Conservation (phyloP, 805 yeast species). For the Sugiyamaella smithiae region DNA sequence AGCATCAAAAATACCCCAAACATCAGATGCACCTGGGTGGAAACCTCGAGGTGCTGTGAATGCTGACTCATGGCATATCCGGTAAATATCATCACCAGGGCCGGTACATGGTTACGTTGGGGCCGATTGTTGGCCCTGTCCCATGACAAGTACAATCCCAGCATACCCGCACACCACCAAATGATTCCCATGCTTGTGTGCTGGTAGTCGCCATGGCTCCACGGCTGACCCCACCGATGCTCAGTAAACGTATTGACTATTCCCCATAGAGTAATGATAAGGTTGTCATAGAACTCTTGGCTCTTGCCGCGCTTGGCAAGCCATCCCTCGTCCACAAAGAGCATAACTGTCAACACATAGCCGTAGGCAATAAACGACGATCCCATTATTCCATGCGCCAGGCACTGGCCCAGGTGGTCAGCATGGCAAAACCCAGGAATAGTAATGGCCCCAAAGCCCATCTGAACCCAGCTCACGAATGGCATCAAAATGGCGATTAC, state of each 20-base stretch:
- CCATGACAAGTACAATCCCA: slow-evolving; percentile 76
- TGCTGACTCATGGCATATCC: slow-evolving; percentile 96
- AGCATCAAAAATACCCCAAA: slow-evolving; percentile 78
- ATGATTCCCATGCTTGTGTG: slow-evolving; percentile 95
- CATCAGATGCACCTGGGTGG: slow-evolving; percentile 83
- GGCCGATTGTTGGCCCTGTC: slow-evolving; percentile 44
- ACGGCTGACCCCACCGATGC: slow-evolving; percentile 92
- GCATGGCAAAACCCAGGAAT: slow-evolving; percentile 81
- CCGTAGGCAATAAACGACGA: slow-evolving; percentile 82
- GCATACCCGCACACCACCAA: slow-evolving; percentile 93
- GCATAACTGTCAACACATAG: slow-evolving; percentile 59
- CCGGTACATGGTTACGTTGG: slow-evolving; percentile 74
- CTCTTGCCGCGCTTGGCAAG: slow-evolving; percentile 46
- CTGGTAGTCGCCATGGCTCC: slow-evolving; percentile 93
- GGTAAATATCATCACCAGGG: slow-evolving; percentile 76
- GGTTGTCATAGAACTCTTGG: slow-evolving; percentile 83
- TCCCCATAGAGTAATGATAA: slow-evolving; percentile 85
- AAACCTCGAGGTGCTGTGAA: slow-evolving; percentile 66
- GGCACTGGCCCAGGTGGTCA: slow-evolving; percentile 85
- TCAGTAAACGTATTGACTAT: slow-evolving; percentile 93
- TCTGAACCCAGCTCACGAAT: slow-evolving; percentile 68
- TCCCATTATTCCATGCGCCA: slow-evolving; percentile 98
- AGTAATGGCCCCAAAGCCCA: slow-evolving; percentile 78
- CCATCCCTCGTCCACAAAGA: slow-evolving; percentile 66
- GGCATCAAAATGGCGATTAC: slow-evolving; percentile 38